Conservation (phyloP, 768 basidiomycete species). For the Hypholoma sublateritium region DNA sequence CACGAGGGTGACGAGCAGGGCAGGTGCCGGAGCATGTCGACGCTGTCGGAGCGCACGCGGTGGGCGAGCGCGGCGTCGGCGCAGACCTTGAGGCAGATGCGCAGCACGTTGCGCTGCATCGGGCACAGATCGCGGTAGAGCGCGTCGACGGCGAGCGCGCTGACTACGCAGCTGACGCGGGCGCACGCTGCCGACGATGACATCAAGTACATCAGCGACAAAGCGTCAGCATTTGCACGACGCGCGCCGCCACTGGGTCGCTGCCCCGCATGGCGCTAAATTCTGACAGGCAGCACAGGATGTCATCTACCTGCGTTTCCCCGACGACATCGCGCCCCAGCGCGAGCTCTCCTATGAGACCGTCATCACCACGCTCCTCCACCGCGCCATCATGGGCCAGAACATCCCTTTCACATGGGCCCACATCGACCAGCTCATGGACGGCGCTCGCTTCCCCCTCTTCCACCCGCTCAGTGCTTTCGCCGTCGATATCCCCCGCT, state of each 20-base stretch:
- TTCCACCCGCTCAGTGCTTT: constrained; percentile 63
- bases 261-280: constrained; percentile 8
- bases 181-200: constrained; percentile 21
- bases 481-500: constrained; percentile 78
- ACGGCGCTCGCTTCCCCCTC: constrained; percentile 49
- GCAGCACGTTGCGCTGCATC: constrained; percentile 16
- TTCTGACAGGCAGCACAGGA: constrained; percentile 51
- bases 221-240: background rate
- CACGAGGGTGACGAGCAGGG: constrained; percentile 21
- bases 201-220: constrained; percentile 20
- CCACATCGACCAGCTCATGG: constrained; percentile 73
- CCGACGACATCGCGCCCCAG: constrained; percentile 62
- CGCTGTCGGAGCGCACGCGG: constrained; percentile 16
- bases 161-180: constrained; percentile 19
- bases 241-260: background rate
- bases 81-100: constrained; percentile 21
- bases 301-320: constrained; percentile 67
- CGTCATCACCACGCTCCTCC: constrained; percentile 60
- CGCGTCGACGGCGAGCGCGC: constrained; percentile 18
- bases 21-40: constrained; percentile 20
- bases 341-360: constrained; percentile 52
- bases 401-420: constrained; percentile 68
- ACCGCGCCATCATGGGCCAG: constrained; percentile 56
- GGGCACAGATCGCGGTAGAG: constrained; percentile 23
- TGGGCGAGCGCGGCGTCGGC: constrained; percentile 18